Percentiles rank a stretch among this genome's conserved stretches.
Conservation (phyloP, 805 yeast genomes). For the Komagataella pastoris region DNA sequence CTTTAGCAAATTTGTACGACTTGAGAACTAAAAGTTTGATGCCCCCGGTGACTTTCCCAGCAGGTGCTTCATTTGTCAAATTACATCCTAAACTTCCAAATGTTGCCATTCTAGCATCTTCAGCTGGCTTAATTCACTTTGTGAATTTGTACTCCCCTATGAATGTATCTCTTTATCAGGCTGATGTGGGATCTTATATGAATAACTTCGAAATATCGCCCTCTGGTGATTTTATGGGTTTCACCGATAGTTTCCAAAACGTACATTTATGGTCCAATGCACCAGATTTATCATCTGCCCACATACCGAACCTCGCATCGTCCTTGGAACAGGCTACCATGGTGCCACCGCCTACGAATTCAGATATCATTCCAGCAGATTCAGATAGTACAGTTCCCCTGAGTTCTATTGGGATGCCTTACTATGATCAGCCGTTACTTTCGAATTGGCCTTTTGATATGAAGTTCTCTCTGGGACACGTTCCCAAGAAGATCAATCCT, state of each 20-base stretch:
- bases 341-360: slow-evolving; percentile 6
- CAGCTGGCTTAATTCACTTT: slow-evolving; percentile 72
- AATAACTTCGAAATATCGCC: slow-evolving; percentile 41
- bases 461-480: slow-evolving; percentile 45
- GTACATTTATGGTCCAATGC: slow-evolving; percentile 59
- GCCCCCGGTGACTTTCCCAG: slow-evolving; percentile 77
- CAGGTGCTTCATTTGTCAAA: slow-evolving; percentile 76
- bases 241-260: slow-evolving; percentile 50
- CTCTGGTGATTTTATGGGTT: slow-evolving; percentile 66
- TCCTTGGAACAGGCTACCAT: slow-evolving; percentile 6
- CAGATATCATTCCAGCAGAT: slow-evolving; percentile 13
- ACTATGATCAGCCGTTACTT: slow-evolving; percentile 59
- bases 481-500: slow-evolving; percentile 40
- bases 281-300: slow-evolving; percentile 24
- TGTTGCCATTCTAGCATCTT: slow-evolving; percentile 60
- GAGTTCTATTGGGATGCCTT: slow-evolving; percentile 74
- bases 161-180: slow-evolving; percentile 50
- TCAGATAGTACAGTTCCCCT: slow-evolving; percentile 44
- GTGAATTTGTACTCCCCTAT: slow-evolving; percentile 77
- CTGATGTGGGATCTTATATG: slow-evolving; percentile 35
- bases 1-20: slow-evolving; percentile 75
- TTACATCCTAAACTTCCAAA: slow-evolving; percentile 82
- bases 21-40: slow-evolving; percentile 54
- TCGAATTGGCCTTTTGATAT: slow-evolving; percentile 69
- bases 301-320: slow-evolving; percentile 6